Conservation (phyloP, 2,329 filamentous ascomycete genomes). For the Diaporthe batatas region DNA sequence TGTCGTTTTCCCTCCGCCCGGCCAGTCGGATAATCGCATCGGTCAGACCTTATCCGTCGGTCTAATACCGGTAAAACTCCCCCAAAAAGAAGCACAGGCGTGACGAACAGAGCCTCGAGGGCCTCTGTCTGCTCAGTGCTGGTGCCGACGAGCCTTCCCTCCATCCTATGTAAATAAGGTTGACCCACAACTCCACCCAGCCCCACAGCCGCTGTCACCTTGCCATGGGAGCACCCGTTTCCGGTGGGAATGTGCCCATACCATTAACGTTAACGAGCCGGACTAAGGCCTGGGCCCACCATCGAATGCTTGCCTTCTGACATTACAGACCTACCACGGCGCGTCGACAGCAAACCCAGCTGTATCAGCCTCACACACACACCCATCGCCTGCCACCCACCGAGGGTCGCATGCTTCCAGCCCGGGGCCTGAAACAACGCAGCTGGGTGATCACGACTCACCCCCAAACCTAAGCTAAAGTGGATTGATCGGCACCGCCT, state of each 20-base stretch:
- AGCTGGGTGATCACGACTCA: constrained; percentile 3
- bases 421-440: constrained; percentile 5
- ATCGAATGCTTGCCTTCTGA: background rate
- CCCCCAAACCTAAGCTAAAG: background rate
- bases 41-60: background rate
- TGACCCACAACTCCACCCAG: background rate
- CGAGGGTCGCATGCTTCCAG: background rate
- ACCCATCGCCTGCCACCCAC: background rate
- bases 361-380: background rate
- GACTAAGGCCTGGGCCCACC: background rate
- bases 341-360: background rate
- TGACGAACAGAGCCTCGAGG: background rate
- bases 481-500: background rate
- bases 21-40: background rate
- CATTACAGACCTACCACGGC: background rate
- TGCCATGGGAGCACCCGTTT: constrained; percentile 23
- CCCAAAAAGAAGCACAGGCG: background rate
- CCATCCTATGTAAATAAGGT: background rate
- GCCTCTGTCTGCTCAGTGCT: background rate
- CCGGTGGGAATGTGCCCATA: background rate
- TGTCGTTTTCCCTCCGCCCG: background rate
- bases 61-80: background rate
- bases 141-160: background rate
- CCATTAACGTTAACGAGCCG: background rate
- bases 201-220: constrained; percentile 1